phyloP scores from a whole-genome alignment of 257 asterid genomes.

The Scutellaria minor region DNA sequence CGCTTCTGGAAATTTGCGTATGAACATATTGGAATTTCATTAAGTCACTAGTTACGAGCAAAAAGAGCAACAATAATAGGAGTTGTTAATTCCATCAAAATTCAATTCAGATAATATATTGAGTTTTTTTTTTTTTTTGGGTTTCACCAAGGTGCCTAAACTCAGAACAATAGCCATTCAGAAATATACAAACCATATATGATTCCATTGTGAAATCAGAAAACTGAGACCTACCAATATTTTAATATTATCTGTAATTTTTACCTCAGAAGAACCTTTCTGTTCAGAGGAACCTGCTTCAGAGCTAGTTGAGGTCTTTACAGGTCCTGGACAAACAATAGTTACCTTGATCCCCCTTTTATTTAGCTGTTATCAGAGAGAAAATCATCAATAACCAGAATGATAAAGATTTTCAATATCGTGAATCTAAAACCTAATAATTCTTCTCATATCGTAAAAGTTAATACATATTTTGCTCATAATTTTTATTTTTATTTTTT shows the following conservation, averaged over 20 bases:
- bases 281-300: slow-evolving; percentile 52
- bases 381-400: slow-evolving; percentile 22
- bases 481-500: background rate
- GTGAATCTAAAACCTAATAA: background rate
- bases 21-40: slow-evolving; percentile 18
- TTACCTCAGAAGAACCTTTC: slow-evolving; percentile 75
- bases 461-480: slow-evolving; percentile 17
- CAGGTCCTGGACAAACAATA: slow-evolving; percentile 93
- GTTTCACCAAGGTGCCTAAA: slow-evolving; percentile 14
- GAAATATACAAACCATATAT: background rate
- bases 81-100: background rate
- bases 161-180: no score
- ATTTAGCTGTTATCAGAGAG: slow-evolving; percentile 62
- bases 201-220: background rate
- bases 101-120: slow-evolving; percentile 15
- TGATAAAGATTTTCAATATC: slow-evolving; percentile 17
- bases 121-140: slow-evolving; percentile 7
- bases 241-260: slow-evolving; percentile 1
- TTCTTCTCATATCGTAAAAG: background rate
- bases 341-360: slow-evolving; percentile 90
- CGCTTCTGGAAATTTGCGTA: slow-evolving; percentile 60
- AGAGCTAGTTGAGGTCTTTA: slow-evolving; percentile 62
- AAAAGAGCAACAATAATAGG: slow-evolving; percentile 7
- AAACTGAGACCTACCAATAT: background rate
- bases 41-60: slow-evolving; percentile 24